Conservation (phyloP, 192 early-diverging fungal genomes). For the Coemansia sp. region DNA sequence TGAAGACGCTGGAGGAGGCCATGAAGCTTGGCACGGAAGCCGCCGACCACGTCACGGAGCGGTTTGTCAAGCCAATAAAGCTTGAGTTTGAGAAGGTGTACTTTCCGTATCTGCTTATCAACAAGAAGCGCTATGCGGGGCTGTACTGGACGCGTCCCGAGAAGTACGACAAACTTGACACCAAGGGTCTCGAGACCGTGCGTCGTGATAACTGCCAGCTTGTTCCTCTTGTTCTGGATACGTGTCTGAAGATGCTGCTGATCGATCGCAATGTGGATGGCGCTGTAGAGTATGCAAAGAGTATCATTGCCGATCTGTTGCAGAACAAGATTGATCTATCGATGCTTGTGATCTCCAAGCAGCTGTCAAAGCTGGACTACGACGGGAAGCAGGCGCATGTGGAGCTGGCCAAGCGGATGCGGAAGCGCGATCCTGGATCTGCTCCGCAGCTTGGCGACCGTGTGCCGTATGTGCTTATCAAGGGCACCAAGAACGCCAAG, state of each 20-base stretch:
- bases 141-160: constrained; percentile 95
- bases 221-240: constrained; percentile 90
- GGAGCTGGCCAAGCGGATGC: constrained; percentile 95
- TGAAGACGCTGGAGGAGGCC: constrained; percentile 69
- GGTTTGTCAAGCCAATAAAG: constrained; percentile 92
- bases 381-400: constrained; percentile 93
- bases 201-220: constrained; percentile 94
- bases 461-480: constrained; percentile 95
- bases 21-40: constrained; percentile 88
- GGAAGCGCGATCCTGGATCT: constrained; percentile 93
- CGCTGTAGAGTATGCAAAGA: constrained; percentile 85
- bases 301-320: constrained; percentile 85
- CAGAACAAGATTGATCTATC: constrained; percentile 98
- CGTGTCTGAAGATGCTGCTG: constrained; percentile 84
- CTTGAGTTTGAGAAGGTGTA: constrained; percentile 99
- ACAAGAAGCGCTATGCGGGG: constrained; percentile 98
- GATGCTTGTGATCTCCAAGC: constrained; percentile 95
- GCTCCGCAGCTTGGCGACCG: constrained; percentile 95
- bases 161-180: constrained; percentile 94
- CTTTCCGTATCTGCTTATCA: constrained; percentile 95
- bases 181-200: constrained; percentile 98
- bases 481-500: constrained; percentile 78
- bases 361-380: constrained; percentile 92
- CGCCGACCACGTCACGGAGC: constrained; percentile 78
- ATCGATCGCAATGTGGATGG: constrained; percentile 85